Base-by-base conservation (phyloP, 2,329 filamentous ascomycete species). In the Paraphoma sp. region DNA sequence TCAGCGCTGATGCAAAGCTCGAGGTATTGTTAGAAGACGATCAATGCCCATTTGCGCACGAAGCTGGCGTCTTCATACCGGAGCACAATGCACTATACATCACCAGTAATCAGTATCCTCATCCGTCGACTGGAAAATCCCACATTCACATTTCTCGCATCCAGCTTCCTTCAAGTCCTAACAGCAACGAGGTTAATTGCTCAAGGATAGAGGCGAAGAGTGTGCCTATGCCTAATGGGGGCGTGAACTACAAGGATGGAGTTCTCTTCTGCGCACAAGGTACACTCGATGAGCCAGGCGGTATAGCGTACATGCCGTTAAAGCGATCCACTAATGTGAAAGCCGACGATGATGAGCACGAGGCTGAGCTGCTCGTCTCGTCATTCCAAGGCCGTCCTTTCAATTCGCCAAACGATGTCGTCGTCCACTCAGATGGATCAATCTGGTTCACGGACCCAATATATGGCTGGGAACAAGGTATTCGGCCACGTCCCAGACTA, bases 41-140 rank as follows among this genome's bases (percentile, higher is more conserved):
- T 92, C 89, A 89, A 91, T 81, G 92, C 89, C 78, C 81, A 0
- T 83, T 84, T 49, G 82, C 81, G 1, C 82, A 84, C 57, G 82
- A 84, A 67, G 82, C 82, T 0, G 67, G 77, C 17, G 63, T 79
- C 40, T 79, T 70, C 63, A 68, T 78, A 8, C 62, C 69, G 2
- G 49, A 58, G 4, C 70, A 62, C 3, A 69, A 75, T 43, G 63
- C 64, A 2, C 59, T 79, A 9, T 79, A 72, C 63, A 70, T 79
- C 53, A 79, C 77, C 2, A 77, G 75, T 62, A 79, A 79, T 48
- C 71, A 65, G 47, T 67, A 63, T 17, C 45, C 38, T 2, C 57
- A 65, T 57, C 53, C 38, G 30, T 14, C 59, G 51, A 49, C 51
- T 51, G n/a, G 57, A 48, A n/a, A 54, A n/a, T 18, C 61, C 59